Conservation (phyloP, 192 early-diverging fungal genomes). For the Globomyces pollinis-pini region DNA sequence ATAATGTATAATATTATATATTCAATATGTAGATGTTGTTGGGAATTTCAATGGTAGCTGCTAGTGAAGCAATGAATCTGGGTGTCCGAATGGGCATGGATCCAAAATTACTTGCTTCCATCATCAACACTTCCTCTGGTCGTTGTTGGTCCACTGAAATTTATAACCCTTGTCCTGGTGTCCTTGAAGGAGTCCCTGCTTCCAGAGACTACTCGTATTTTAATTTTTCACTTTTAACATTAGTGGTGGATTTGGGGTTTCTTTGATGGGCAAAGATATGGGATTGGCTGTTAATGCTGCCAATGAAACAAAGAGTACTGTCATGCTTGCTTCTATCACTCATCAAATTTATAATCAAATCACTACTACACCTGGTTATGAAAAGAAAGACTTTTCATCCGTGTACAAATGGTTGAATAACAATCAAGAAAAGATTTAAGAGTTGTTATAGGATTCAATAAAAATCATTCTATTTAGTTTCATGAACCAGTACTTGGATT, state of each 20-base stretch:
- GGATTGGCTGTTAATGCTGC: constrained; percentile 83
- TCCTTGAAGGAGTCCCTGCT: constrained; percentile 70
- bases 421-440: constrained; percentile 3
- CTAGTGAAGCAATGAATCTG: constrained; percentile 86
- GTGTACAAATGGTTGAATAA: constrained; percentile 25
- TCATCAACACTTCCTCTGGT: constrained; percentile 85
- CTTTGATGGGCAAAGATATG: constrained; percentile 90
- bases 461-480: too few species aligned
- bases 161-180: constrained; percentile 82
- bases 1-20: constrained; percentile 50
- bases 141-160: constrained; percentile 90
- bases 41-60: constrained; percentile 89
- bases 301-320: constrained; percentile 57
- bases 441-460: too few species aligned
- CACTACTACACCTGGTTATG: constrained; percentile 51
- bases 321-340: constrained; percentile 66
- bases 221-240: too few species aligned
- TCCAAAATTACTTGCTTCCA: constrained; percentile 68
- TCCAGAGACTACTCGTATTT: constrained; percentile 69
- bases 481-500: too few species aligned
- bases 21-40: constrained; percentile 56
- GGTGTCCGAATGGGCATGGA: constrained; percentile 84
- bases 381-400: constrained; percentile 71
- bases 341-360: constrained; percentile 78
- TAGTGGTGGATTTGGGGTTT: constrained; percentile 86